Evolutionary conservation across 768 basidiomycete species (phyloP).

Genomic region (Trametes cubensis): DNA sequence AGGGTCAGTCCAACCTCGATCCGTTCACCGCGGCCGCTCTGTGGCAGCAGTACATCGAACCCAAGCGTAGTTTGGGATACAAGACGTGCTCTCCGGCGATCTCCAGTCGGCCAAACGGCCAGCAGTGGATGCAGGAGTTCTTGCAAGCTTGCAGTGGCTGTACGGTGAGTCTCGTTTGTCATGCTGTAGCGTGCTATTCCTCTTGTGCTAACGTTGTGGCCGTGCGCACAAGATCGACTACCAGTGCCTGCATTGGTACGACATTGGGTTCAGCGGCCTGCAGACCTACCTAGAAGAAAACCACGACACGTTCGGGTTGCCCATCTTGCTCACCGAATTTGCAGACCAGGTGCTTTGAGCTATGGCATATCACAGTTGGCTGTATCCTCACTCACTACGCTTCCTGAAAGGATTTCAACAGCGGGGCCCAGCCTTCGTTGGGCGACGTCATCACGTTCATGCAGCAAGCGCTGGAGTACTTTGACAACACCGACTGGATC

Average conservation of each 20-base stretch:
- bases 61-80: slow-evolving; percentile 60
- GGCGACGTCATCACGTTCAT: slow-evolving; percentile 50
- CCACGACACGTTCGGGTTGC: slow-evolving; percentile 44
- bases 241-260: slow-evolving; percentile 73
- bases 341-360: slow-evolving; percentile 57
- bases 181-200: background rate
- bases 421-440: slow-evolving; percentile 42
- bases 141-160: slow-evolving; percentile 49
- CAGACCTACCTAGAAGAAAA: slow-evolving; percentile 46
- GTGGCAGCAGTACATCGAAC: slow-evolving; percentile 66
- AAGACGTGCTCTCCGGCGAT: slow-evolving; percentile 64
- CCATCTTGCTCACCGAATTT: slow-evolving; percentile 69
- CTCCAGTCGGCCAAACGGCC: slow-evolving; percentile 60
- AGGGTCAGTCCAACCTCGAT: slow-evolving; percentile 59
- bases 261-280: slow-evolving; percentile 47
- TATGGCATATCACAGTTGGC: too few species aligned
- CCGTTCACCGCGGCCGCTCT: slow-evolving; percentile 51
- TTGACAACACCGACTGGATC: slow-evolving; percentile 9
- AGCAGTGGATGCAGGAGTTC: slow-evolving; percentile 67
- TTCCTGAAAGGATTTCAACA: slow-evolving; percentile 51
- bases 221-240: slow-evolving; percentile 51
- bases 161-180: slow-evolving; percentile 7
- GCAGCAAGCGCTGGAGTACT: slow-evolving; percentile 2
- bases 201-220: background rate
- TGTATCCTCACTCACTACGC: background rate